Evolutionary conservation across 169 alveolate species (phyloP), one percentile per base, ranked within the genome.

Genomic region (Fabrea salina): DNA sequence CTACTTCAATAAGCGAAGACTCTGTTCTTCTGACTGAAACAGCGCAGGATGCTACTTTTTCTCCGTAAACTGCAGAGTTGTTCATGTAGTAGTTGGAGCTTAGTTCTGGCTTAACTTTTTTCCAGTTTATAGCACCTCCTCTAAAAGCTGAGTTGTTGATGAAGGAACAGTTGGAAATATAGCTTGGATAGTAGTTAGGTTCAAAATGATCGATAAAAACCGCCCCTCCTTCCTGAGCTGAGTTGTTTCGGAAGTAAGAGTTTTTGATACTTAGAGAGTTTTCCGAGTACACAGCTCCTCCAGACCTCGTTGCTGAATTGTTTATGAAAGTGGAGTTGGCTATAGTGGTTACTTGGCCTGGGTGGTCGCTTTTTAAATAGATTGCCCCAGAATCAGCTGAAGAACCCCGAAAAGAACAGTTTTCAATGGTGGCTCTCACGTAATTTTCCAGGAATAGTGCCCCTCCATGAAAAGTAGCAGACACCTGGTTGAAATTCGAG

Each of bases 81-180:
- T 47, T 25, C 3, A 11, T 0, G 7, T 47, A 70, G 2, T n/a
- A 13, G 13, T 13, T 32, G n/a, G n/a, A 25, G 4, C 25, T 16
- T 16, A 49, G 19, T 0, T n/a, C 6, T 44, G 79, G 79, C 49
- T 22, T 32, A 13, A 22, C 13, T n/a, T 22, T 43, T 16, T 70
- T 30, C 35, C 79, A 70, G 41, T 70, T 40, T 25, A 70, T 1
- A 2, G 57, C 75, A 19, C 75, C 75, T 35, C 75, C 75, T 22
- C 27, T 51, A 51, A 5, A 51, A 51, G 59, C 59, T 0, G 2
- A 3, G 27, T 51, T 51, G 5, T 51, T 11, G 6, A 2, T 7
- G 27, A 51, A 51, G 19, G 19, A 22, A 22, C 39, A 51, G 27
- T 5, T 22, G 3, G 22, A 51, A 22, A 51, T 51, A 8, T 64